Evolutionary conservation across 116 monocot species (phyloP), one percentile per base, ranked within the genome.

Genomic region (Iris pallida): DNA sequence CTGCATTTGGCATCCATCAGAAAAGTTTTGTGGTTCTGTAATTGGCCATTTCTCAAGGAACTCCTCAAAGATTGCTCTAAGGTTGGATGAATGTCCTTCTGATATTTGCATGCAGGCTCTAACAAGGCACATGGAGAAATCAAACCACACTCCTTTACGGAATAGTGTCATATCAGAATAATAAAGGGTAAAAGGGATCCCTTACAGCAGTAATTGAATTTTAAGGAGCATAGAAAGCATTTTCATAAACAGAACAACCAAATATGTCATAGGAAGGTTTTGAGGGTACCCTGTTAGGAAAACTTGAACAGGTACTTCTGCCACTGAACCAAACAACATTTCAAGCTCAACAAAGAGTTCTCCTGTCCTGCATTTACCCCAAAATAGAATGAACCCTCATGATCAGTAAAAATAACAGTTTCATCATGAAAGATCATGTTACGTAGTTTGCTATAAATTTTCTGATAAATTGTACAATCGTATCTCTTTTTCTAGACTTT

Each of bases 31-130:
- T 61, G 59, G 16, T 51, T 82, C 64, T 45, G 16, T 63, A 64
- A 75, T 80, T 45, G 47, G 55, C 96, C 96, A 92, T 51, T 76
- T 75, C 6, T 64, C 65, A 59, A 96, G 80, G 54, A 85, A 96
- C 60, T 87, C 81, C 66, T 91, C 96, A 59, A 91, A 74, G 20
- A 68, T 68, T 75, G 79, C 58, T 47, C 47, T 74, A n/a, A 95
- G 80, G 19, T 76, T 71, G 13, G 78, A 64, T 67, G 74, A 56
- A 74, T 62, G 73, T 65, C 91, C 84, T 76, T 73, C 86, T 74
- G 78, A 63, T 62, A 95, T 80, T 73, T 91, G 95, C 68, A 95
- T 77, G 73, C 81, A 80, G 44, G 74, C 82, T 66, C 95, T 95
- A 70, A 46, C n/a, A 68, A 52, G 16, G 47, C 13, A 73, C n/a